Evolutionary conservation across 1,284 basidiomycete genomes (phyloP).

Genomic region (Trametes versicolor): DNA sequence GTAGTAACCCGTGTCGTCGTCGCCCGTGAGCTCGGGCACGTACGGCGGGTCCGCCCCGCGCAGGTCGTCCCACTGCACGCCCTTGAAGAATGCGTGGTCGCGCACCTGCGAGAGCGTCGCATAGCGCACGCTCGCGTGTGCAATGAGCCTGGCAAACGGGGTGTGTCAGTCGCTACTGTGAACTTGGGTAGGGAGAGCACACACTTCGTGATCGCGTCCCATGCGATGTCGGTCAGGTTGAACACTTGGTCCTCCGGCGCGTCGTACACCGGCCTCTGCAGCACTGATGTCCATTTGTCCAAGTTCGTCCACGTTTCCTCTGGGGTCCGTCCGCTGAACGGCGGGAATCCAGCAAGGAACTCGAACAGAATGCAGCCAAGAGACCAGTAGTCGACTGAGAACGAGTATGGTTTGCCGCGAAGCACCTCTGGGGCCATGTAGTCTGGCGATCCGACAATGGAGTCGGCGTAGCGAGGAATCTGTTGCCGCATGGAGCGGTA

Average conservation of each 20-base stretch:
- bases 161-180: not conserved
- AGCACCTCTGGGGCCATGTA: slow-evolving; percentile 97
- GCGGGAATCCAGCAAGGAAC: slow-evolving; percentile 97
- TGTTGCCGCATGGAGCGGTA: slow-evolving; percentile 94
- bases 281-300: slow-evolving; percentile 96
- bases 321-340: slow-evolving; percentile 94
- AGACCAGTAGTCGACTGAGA: slow-evolving; percentile 98
- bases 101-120: slow-evolving; percentile 79
- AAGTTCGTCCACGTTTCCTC: slow-evolving; percentile 99
- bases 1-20: slow-evolving; percentile 98
- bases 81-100: slow-evolving; percentile 87
- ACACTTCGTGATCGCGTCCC: slow-evolving; percentile 94
- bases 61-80: slow-evolving; percentile 81
- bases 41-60: slow-evolving; percentile 90
- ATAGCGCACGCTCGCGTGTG: slow-evolving; percentile 83
- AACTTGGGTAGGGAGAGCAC: not conserved
- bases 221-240: slow-evolving; percentile 93
- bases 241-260: slow-evolving; percentile 97
- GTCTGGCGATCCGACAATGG: slow-evolving; percentile 98
- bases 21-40: slow-evolving; percentile 94
- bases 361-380: slow-evolving; percentile 99
- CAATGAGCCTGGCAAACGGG: slow-evolving; percentile 60
- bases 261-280: slow-evolving; percentile 94
- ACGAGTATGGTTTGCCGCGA: slow-evolving; percentile 93
- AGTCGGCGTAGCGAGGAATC: slow-evolving; percentile 96